Conservation (phyloP, 768 basidiomycete genomes). For the Cystobasidium onofrii region DNA sequence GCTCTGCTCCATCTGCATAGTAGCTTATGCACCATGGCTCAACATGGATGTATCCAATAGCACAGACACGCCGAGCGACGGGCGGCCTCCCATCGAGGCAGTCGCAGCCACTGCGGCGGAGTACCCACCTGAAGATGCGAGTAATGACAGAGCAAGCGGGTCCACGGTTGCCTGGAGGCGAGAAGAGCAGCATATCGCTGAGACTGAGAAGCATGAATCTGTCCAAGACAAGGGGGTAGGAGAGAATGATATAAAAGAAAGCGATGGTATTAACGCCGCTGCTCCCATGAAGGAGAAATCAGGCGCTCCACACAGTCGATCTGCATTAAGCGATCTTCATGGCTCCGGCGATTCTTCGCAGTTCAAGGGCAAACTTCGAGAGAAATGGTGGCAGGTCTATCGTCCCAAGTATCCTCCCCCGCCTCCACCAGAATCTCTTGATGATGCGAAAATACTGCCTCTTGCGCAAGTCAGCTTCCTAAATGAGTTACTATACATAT, state of each 20-base stretch:
- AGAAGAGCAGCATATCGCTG: background rate
- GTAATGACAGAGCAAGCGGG: background rate
- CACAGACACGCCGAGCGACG: background rate
- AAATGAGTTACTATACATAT: constrained; percentile 10
- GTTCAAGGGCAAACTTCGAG: background rate
- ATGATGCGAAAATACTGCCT: constrained; percentile 9
- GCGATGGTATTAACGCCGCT: background rate
- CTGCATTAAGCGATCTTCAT: background rate
- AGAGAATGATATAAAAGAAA: too few relatives aligned
- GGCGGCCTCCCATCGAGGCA: background rate
- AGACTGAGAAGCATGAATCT: background rate
- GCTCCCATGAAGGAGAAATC: background rate
- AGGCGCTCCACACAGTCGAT: background rate
- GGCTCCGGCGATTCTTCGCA: background rate
- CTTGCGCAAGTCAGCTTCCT: background rate
- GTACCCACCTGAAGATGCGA: background rate
- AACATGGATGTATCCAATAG: background rate
- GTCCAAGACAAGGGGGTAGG: background rate
- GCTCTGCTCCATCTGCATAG: background rate
- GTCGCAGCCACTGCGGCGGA: background rate
- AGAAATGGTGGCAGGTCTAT: constrained; percentile 12
- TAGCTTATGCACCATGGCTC: background rate
- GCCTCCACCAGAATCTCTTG: background rate
- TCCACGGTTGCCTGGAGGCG: background rate
- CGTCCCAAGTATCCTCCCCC: background rate